Conservation (phyloP, 306 rosid genomes). For the Hippophae gyantsensis region DNA sequence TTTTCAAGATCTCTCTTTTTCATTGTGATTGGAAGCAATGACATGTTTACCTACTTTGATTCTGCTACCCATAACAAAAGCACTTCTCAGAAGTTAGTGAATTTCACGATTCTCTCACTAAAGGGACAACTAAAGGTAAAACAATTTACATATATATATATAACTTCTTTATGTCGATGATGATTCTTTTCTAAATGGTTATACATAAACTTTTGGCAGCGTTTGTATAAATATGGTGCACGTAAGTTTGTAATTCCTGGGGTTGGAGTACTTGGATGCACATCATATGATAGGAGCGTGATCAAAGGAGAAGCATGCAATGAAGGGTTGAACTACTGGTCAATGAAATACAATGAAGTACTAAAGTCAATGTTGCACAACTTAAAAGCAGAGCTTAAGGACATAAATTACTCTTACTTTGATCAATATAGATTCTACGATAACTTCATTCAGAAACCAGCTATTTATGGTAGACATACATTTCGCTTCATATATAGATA, state of each 20-base stretch:
- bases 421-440: slow-evolving; percentile 36
- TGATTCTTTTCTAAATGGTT: not conserved
- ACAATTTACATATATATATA: not conserved
- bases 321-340: slow-evolving; percentile 31
- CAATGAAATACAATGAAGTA: slow-evolving; percentile 29
- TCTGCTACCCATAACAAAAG: slow-evolving; percentile 28
- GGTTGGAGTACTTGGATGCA: slow-evolving; percentile 54
- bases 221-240: slow-evolving; percentile 47
- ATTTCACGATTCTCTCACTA: slow-evolving; percentile 39
- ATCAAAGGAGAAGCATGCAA: slow-evolving; percentile 32
- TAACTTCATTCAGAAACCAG: slow-evolving; percentile 37
- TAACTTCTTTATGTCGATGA: not conserved
- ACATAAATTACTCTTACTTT: slow-evolving; percentile 46
- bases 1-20: slow-evolving; percentile 51
- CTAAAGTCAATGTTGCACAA: slow-evolving; percentile 39
- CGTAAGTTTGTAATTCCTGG: slow-evolving; percentile 57
- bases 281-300: slow-evolving; percentile 45
- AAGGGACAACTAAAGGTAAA: slow-evolving; percentile 49
- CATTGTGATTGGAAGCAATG: slow-evolving; percentile 66
- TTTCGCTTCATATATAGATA: no score
- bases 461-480: slow-evolving; percentile 32
- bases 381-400: slow-evolving; percentile 30
- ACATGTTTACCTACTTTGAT: slow-evolving; percentile 45
- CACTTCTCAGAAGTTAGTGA: slow-evolving; percentile 44
- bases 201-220: slow-evolving; percentile 25